A percentile compares a stretch with the other conserved stretches of the same genome.
Evolutionary conservation across 257 asterid species (phyloP).

Genomic region (Solanum peruvianum): DNA sequence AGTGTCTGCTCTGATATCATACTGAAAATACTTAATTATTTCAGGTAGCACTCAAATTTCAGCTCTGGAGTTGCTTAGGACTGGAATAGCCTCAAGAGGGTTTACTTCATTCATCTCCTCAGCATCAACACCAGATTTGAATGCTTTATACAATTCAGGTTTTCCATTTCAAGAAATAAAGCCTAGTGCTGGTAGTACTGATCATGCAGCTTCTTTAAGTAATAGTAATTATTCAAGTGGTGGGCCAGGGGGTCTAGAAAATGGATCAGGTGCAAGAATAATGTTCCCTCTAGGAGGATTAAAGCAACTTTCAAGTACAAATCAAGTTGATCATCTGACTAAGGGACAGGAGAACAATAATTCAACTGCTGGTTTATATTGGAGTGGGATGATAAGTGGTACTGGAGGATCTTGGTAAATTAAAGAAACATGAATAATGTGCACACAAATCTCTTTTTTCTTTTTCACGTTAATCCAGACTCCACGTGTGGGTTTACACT

Average conservation of each 20-base stretch:
- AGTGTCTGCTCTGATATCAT: not conserved
- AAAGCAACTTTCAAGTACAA: constrained; percentile 22
- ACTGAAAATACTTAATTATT: not conserved
- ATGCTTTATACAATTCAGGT: constrained; percentile 21
- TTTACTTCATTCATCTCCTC: constrained; percentile 14
- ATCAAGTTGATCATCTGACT: constrained; percentile 16
- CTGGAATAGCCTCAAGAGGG: constrained; percentile 27
- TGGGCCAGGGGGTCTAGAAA: constrained; percentile 12
- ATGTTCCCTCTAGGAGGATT: constrained; percentile 46
- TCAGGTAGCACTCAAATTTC: constrained; percentile 20
- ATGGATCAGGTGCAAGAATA: constrained; percentile 15
- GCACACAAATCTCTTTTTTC: not conserved
- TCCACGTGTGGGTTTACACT: not conserved
- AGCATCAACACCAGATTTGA: constrained; percentile 5
- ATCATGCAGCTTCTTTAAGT: constrained; percentile 12
- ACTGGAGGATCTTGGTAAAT: constrained; percentile 37
- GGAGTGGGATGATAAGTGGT: constrained; percentile 63
- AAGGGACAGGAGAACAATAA: constrained; percentile 40
- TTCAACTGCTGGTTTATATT: constrained; percentile 34
- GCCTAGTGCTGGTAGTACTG: not conserved
- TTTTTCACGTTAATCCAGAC: not conserved
- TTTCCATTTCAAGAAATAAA: constrained; percentile 58
- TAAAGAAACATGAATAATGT: not conserved
- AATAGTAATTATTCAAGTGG: constrained; percentile 1
- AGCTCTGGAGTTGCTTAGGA: constrained; percentile 38